These are phyloP conservation scores for Nitzschia palea DNA, from an alignment of 108 stramenopile genomes.

Conservation along the genomic window DNA sequence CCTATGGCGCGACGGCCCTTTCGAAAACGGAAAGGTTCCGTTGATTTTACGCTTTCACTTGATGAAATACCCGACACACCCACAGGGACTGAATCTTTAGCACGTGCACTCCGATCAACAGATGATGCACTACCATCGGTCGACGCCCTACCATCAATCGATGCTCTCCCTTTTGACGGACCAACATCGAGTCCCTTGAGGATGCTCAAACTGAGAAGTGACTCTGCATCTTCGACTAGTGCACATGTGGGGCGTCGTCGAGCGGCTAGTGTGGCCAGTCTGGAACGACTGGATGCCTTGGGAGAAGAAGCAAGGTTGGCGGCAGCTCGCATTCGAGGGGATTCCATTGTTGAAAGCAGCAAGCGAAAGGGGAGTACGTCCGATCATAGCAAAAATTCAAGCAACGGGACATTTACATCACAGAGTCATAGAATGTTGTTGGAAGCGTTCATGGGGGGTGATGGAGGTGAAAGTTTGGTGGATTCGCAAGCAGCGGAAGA, in stretches of 20 bases:
- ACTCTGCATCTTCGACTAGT: neutral
- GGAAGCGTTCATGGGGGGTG: slow-evolving; percentile 48
- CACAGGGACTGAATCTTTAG: neutral
- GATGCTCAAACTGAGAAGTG: neutral
- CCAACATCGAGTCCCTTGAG: neutral
- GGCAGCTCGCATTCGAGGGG: slow-evolving; percentile 24
- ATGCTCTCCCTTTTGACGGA: neutral
- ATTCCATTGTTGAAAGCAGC: neutral
- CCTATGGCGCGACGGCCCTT: slow-evolving; percentile 18
- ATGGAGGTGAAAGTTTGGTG: slow-evolving; percentile 28
- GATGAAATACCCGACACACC: slow-evolving; percentile 22
- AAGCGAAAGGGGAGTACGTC: slow-evolving; percentile 16
- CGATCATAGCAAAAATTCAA: slow-evolving; percentile 13
- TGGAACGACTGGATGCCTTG: slow-evolving; percentile 54
- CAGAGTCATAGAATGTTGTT: slow-evolving; percentile 41
- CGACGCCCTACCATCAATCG: slow-evolving; percentile 12
- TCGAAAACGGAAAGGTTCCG: slow-evolving; percentile 37
- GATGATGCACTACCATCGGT: neutral
- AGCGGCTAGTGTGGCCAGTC: slow-evolving; percentile 10
- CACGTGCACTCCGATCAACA: neutral
- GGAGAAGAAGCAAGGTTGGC: slow-evolving; percentile 30
- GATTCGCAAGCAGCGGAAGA: slow-evolving; percentile 26
- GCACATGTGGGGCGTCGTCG: neutral
- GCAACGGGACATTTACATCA: slow-evolving; percentile 29
- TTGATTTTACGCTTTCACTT: slow-evolving; percentile 27